phyloP scores from a whole-genome alignment of 1,284 basidiomycete species.

The Sphaerobolus stellatus region DNA sequence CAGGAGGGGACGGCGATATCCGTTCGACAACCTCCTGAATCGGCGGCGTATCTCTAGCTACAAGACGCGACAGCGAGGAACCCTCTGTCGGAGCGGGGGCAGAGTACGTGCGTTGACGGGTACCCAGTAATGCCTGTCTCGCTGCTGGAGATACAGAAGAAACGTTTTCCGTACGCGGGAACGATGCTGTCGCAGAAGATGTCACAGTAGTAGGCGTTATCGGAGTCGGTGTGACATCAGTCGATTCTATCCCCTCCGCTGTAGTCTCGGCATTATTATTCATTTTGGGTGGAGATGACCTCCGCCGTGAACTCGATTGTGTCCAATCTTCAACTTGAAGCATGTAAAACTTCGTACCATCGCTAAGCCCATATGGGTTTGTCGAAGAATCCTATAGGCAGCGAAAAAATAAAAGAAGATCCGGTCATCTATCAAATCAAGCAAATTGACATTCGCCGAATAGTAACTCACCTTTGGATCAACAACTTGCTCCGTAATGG shows the following conservation, averaged over 20 bases:
- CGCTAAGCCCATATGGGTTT: constrained; percentile 79
- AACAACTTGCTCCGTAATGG: constrained; percentile 83
- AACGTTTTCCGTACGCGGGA: constrained; percentile 7
- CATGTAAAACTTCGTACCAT: constrained; percentile 91
- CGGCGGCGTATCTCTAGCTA: constrained; percentile 55
- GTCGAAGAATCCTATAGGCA: constrained; percentile 62
- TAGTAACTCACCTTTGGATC: constrained; percentile 62
- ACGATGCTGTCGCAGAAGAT: too few species aligned
- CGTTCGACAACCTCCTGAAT: constrained; percentile 38
- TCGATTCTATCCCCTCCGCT: not conserved
- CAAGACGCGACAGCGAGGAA: constrained; percentile 69
- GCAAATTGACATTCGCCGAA: not conserved
- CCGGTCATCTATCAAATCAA: constrained; percentile 10
- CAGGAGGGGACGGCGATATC: constrained; percentile 24
- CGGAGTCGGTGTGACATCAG: not conserved
- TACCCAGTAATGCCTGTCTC: constrained; percentile 34
- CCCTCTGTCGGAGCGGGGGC: constrained; percentile 66
- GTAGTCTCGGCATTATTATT: not conserved
- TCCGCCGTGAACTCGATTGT: constrained; percentile 64
- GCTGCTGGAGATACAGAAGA: constrained; percentile 54
- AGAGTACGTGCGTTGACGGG: constrained; percentile 62
- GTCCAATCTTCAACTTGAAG: constrained; percentile 93
- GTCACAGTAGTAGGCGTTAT: too few species aligned
- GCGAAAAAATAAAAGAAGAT: constrained; percentile 16
- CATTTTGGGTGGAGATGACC: constrained; percentile 48